These are phyloP conservation scores for Sutorius australiensis DNA, from an alignment of 768 basidiomycete species.

Conservation along the genomic window DNA sequence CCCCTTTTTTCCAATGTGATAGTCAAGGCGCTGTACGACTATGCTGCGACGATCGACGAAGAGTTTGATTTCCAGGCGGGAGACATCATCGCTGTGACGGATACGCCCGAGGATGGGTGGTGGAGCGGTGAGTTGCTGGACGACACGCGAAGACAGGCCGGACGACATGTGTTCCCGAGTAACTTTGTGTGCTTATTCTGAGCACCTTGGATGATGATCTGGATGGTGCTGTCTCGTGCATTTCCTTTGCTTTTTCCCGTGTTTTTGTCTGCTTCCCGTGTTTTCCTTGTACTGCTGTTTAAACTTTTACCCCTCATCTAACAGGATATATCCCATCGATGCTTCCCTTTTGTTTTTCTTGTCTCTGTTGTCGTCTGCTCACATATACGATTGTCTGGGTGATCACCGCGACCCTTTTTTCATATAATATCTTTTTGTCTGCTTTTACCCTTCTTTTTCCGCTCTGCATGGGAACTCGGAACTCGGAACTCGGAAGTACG, in stretches of 20 bases:
- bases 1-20: background rate
- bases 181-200: slow-evolving; percentile 83
- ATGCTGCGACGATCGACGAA: slow-evolving; percentile 77
- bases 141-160: slow-evolving; percentile 63
- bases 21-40: slow-evolving; percentile 92
- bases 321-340: slow-evolving; percentile 6
- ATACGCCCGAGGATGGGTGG: slow-evolving; percentile 96
- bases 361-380: background rate
- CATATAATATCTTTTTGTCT: no score
- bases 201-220: background rate
- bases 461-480: no score
- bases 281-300: background rate
- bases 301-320: slow-evolving; percentile 7
- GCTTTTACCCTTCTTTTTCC: no score
- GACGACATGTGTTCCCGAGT: slow-evolving; percentile 81
- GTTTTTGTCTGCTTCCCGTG: background rate
- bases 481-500: no score
- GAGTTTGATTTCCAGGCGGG: slow-evolving; percentile 96
- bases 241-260: background rate
- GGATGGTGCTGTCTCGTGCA: background rate
- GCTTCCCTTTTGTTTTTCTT: background rate
- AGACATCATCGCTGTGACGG: slow-evolving; percentile 93
- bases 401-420: background rate
- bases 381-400: background rate
- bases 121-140: slow-evolving; percentile 91